Percentiles rank a stretch among this genome's conserved stretches.
Conservation (phyloP, 805 yeast genomes). For the Jamesozyma piceae region DNA sequence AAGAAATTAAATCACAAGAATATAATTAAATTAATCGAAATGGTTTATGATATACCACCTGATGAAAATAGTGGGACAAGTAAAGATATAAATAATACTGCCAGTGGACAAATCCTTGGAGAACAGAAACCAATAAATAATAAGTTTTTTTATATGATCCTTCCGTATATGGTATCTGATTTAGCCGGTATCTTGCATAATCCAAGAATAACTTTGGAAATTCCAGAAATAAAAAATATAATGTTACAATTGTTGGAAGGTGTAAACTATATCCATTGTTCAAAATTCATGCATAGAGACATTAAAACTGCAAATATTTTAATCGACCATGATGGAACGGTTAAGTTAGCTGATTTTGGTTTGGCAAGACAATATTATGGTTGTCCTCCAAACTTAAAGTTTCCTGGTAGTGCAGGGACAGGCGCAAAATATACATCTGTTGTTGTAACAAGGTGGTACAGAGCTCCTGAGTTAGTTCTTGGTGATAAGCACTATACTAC, state of each 20-base stretch:
- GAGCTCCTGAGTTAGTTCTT: slow-evolving; percentile 87
- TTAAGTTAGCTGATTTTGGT: slow-evolving; percentile 94
- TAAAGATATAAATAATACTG: slow-evolving; percentile 3
- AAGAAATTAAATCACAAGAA: slow-evolving; percentile 61
- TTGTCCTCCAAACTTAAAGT: slow-evolving; percentile 41
- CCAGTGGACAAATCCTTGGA: neutral
- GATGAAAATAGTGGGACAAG: slow-evolving; percentile 8
- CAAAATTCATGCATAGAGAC: slow-evolving; percentile 68
- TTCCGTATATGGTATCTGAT: slow-evolving; percentile 89
- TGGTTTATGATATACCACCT: slow-evolving; percentile 49
- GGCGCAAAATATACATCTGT: slow-evolving; percentile 44
- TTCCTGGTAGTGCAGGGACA: slow-evolving; percentile 37
- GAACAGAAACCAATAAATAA: neutral
- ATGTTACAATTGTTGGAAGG: slow-evolving; percentile 74
- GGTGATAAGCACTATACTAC: slow-evolving; percentile 85
- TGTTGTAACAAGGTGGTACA: slow-evolving; percentile 95
- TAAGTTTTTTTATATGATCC: slow-evolving; percentile 65
- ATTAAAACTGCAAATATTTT: slow-evolving; percentile 94
- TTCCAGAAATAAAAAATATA: slow-evolving; percentile 73
- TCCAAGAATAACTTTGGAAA: slow-evolving; percentile 49
- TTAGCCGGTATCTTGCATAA: slow-evolving; percentile 82
- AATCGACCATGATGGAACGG: slow-evolving; percentile 61
- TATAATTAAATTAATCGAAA: slow-evolving; percentile 67
- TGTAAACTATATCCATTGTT: slow-evolving; percentile 60
- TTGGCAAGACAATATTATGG: slow-evolving; percentile 72